Percentiles rank a stretch among this genome's conserved stretches.
phyloP scores from a whole-genome alignment of 2,329 filamentous ascomycete genomes.

The Penicillium corylophilum region DNA sequence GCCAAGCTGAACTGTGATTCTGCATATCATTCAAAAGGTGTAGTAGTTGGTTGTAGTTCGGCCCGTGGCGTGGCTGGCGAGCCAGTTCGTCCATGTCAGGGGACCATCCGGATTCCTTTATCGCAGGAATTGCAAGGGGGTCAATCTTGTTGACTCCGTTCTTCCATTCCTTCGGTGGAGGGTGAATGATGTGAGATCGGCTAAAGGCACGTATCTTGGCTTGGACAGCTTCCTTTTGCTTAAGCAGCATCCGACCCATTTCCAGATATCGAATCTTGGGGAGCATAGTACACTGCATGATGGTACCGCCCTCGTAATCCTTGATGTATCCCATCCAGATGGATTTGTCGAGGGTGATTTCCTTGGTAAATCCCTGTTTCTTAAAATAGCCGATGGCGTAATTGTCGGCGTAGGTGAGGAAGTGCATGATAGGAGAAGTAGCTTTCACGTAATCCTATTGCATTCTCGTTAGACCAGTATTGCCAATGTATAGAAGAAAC shows the following conservation, averaged over 20 bases:
- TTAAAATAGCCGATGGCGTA: slow-evolving; percentile 99
- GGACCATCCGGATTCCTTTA: slow-evolving; percentile 90
- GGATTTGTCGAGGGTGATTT: slow-evolving; percentile 85
- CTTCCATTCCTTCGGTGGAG: slow-evolving; percentile 82
- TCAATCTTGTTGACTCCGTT: slow-evolving; percentile 74
- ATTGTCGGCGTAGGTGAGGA: slow-evolving; percentile 97
- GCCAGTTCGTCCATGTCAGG: slow-evolving; percentile 97
- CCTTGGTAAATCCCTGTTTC: slow-evolving; percentile 98
- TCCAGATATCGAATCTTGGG: slow-evolving; percentile 93
- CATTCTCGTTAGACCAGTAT: slow-evolving; percentile 5
- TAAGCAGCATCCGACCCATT: slow-evolving; percentile 86
- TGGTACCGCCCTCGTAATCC: slow-evolving; percentile 97
- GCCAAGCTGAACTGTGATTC: slow-evolving; percentile 91
- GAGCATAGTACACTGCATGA: slow-evolving; percentile 99
- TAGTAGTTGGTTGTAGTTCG: slow-evolving; percentile 91
- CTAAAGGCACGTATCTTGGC: slow-evolving; percentile 92
- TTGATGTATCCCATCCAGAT: slow-evolving; percentile 99
- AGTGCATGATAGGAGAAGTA: slow-evolving; percentile 96
- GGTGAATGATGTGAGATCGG: slow-evolving; percentile 82
- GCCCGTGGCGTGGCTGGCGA: slow-evolving; percentile 89
- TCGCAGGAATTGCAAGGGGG: slow-evolving; percentile 80
- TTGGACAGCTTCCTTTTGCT: slow-evolving; percentile 93
- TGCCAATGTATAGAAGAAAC: background rate
- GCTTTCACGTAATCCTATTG: slow-evolving; percentile 84
- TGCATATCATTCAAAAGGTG: slow-evolving; percentile 93